A percentile compares a stretch with the other conserved stretches of the same genome.
phyloP scores from a whole-genome alignment of 106 monocot species.

The Narthecium ossifragum region DNA sequence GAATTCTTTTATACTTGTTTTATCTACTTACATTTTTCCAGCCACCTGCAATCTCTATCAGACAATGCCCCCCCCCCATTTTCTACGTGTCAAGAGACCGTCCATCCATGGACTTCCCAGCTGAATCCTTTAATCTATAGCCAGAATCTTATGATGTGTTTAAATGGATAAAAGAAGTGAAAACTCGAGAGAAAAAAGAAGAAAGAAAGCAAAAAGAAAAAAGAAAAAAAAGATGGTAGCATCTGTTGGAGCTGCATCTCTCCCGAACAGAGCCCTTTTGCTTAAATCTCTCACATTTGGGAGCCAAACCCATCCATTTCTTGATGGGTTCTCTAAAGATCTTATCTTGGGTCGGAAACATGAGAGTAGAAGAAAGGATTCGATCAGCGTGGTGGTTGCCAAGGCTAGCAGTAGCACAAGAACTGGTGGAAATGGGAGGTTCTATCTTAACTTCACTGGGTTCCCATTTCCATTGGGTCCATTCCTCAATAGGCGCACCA shows the following conservation, averaged over 20 bases:
- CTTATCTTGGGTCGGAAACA: conserved; percentile 3
- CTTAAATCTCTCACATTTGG: conserved; percentile 15
- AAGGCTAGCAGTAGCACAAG: conserved; percentile 19
- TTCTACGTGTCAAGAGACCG: conserved; percentile 3
- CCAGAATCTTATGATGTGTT: not conserved
- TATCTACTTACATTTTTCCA: not conserved
- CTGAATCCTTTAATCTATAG: not conserved
- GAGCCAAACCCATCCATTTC: conserved; percentile 6
- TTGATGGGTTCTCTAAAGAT: conserved; percentile 20
- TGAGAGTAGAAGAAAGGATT: conserved; percentile 9
- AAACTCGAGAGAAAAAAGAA: not conserved
- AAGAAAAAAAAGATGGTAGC: conserved; percentile 26
- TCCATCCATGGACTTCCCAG: not conserved
- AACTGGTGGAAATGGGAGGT: conserved; percentile 41
- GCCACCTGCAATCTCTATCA: not conserved
- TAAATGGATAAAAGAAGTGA: not conserved
- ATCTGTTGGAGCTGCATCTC: conserved; percentile 18
- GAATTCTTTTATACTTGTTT: not conserved
- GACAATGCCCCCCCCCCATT: too few species aligned
- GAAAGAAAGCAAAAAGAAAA: not conserved
- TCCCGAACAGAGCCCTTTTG: conserved; percentile 21
- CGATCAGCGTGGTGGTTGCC: conserved; percentile 20
- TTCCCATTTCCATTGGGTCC: conserved; percentile 97
- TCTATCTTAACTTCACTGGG: conserved; percentile 93
- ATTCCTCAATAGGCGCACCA: conserved; percentile 80